Percentiles rank a stretch among this genome's conserved stretches.
These are phyloP conservation scores for Porogramme epimiltina DNA, from an alignment of 1,284 basidiomycete species.

Conservation along the genomic window DNA sequence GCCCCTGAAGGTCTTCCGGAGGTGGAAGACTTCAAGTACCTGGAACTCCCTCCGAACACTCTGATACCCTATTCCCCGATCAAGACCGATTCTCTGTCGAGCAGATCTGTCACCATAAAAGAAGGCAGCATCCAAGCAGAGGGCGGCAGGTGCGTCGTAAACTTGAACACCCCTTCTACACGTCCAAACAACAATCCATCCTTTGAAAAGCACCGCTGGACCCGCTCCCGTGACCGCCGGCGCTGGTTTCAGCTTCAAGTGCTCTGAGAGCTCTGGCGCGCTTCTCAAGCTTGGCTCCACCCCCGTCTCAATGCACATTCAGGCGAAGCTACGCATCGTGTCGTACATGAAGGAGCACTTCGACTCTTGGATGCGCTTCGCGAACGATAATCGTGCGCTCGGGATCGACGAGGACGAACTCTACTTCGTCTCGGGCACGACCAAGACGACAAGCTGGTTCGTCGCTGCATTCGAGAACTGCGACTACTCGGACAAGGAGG, in stretches of 20 bases:
- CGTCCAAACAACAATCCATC: no score
- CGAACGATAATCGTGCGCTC: neutral
- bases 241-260: neutral
- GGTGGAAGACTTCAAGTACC: no score
- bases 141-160: no score
- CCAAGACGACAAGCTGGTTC: conserved; percentile 9
- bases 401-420: neutral
- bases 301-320: neutral
- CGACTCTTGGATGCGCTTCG: conserved; percentile 4
- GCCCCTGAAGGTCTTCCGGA: no score
- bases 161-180: no score
- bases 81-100: no score
- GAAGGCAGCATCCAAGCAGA: no score
- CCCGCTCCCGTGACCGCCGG: no score
- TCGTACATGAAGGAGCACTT: conserved; percentile 2
- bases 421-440: conserved; percentile 9
- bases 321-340: conserved; percentile 1
- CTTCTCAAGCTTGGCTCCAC: neutral
- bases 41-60: no score
- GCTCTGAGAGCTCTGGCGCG: conserved; percentile 2
- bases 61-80: no score
- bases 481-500: neutral
- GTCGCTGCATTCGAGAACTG: conserved; percentile 10
- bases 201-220: no score
- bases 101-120: no score